Percentiles rank a stretch among this genome's conserved stretches.
Evolutionary conservation across 75 land plant species (phyloP).

Genomic region (Adiantum capillusveneris): DNA sequence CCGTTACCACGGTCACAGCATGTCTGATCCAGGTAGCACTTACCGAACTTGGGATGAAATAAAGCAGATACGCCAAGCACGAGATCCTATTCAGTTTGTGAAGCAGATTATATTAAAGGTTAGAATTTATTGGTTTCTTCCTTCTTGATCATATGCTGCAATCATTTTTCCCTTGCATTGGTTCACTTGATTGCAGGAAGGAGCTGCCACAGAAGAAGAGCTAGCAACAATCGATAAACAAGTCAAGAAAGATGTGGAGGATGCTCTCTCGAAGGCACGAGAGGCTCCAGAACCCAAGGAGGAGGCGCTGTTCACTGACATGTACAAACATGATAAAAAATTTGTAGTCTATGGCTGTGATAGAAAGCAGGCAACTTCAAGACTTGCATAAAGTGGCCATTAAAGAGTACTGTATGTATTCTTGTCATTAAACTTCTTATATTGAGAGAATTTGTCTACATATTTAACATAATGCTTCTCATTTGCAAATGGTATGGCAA

Average conservation of each 20-base stretch:
- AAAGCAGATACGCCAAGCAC: constrained; percentile 22
- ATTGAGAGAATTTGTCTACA: too few relatives aligned
- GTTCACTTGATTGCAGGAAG: constrained; percentile 17
- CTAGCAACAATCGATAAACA: constrained; percentile 27
- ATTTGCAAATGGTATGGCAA: too few relatives aligned
- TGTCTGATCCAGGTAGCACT: constrained; percentile 41
- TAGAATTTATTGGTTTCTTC: background rate
- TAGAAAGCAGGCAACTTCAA: constrained; percentile 5
- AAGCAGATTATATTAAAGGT: constrained; percentile 27
- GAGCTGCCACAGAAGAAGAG: constrained; percentile 16
- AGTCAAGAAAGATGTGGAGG: constrained; percentile 25
- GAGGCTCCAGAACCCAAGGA: constrained; percentile 16
- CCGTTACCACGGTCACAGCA: constrained; percentile 41
- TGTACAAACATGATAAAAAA: constrained; percentile 21
- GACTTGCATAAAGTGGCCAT: too few relatives aligned
- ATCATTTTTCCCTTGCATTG: too few relatives aligned
- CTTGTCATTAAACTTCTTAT: too few relatives aligned
- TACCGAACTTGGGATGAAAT: constrained; percentile 31
- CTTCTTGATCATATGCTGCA: background rate
- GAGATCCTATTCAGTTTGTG: constrained; percentile 32
- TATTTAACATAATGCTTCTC: too few relatives aligned
- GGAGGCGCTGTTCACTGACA: constrained; percentile 21
- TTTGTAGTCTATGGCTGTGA: constrained; percentile 28
- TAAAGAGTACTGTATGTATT: too few relatives aligned
- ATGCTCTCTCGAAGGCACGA: constrained; percentile 19